phyloP scores from a whole-genome alignment of 495 filamentous ascomycete species.

The Ascobolus immersus region DNA sequence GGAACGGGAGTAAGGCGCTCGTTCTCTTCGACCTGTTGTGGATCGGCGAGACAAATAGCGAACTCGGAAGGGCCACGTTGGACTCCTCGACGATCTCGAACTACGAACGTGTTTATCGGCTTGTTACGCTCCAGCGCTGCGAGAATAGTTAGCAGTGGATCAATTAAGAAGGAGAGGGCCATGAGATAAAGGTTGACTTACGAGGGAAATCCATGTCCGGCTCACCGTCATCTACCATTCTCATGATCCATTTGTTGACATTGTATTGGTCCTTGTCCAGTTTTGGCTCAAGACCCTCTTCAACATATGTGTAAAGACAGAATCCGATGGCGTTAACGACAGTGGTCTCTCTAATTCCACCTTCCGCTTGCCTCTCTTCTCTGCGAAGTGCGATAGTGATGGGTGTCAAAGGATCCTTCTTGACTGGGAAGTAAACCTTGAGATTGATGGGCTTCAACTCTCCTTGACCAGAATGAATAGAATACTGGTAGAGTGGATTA shows the following conservation, averaged over 20 bases:
- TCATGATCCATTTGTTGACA: constrained; percentile 73
- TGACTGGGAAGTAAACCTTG: constrained; percentile 62
- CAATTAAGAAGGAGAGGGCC: neutral
- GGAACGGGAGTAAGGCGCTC: constrained; percentile 46
- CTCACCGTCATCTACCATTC: constrained; percentile 90
- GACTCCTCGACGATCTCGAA: constrained; percentile 47
- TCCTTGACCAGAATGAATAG: constrained; percentile 62
- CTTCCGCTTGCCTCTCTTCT: constrained; percentile 41
- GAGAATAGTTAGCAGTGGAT: neutral
- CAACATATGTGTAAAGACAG: constrained; percentile 60
- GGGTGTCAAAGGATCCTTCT: neutral
- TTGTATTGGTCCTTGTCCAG: constrained; percentile 45
- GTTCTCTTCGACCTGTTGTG: constrained; percentile 53
- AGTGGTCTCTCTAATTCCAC: constrained; percentile 35
- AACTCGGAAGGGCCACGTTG: constrained; percentile 85
- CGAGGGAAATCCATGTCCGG: constrained; percentile 84
- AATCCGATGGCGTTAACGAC: constrained; percentile 81
- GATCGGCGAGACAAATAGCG: constrained; percentile 58
- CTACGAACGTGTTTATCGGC: constrained; percentile 62
- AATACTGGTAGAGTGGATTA: constrained; percentile 65
- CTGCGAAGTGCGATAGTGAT: constrained; percentile 37
- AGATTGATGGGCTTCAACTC: constrained; percentile 59
- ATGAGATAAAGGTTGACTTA: neutral
- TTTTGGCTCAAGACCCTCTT: constrained; percentile 50
- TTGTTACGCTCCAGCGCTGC: constrained; percentile 44